These are phyloP conservation scores for Sporobolus alterniflorus DNA, from an alignment of 202 grass and related monocot genomes.

Conservation along the genomic window DNA sequence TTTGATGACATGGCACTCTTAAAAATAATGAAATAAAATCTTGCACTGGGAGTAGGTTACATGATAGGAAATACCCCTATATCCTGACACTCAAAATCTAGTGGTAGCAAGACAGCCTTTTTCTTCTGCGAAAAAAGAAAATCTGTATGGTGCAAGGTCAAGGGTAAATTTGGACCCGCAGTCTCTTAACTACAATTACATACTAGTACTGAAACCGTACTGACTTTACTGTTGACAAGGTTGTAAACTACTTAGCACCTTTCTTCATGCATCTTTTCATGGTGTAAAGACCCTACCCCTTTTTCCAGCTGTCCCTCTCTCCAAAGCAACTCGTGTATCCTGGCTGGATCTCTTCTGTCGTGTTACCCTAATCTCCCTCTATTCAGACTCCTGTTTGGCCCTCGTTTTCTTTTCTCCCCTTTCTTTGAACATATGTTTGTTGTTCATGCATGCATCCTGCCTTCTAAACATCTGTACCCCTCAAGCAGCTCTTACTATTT, in stretches of 20 bases:
- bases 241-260: not conserved
- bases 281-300: constrained; percentile 17
- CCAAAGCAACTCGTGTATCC: constrained; percentile 13
- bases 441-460: not conserved
- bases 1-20: too few relatives aligned
- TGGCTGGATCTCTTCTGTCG: not conserved
- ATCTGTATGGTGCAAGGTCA: not conserved
- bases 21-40: too few relatives aligned
- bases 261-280: not conserved
- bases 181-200: not conserved
- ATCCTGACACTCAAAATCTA: too few relatives aligned
- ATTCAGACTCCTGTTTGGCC: constrained; percentile 14
- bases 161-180: not conserved
- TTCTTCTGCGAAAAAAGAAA: too few relatives aligned
- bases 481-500: not conserved
- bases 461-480: not conserved
- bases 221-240: not conserved
- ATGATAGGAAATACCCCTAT: too few relatives aligned
- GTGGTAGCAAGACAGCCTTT: too few relatives aligned
- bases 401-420: not conserved
- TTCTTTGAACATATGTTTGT: constrained; percentile 11
- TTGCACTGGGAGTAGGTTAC: too few relatives aligned
- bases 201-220: not conserved
- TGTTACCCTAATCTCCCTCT: constrained; percentile 23
- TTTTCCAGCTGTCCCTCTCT: constrained; percentile 30